Evolutionary conservation across 352 stramenopile species (phyloP).

Genomic region (Globisporangium takayamanum): DNA sequence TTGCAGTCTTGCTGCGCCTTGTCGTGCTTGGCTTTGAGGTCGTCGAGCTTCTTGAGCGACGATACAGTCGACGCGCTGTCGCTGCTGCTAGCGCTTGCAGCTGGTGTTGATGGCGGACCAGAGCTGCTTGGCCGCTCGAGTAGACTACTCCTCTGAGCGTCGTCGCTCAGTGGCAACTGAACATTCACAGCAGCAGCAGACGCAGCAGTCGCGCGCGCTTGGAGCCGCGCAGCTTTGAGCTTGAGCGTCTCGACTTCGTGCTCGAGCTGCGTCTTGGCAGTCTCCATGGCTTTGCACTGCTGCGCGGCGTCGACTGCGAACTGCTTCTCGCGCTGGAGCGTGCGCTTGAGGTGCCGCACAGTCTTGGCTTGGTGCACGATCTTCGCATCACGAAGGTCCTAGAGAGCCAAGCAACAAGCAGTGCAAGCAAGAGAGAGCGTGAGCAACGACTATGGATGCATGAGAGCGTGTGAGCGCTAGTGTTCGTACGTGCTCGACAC

Average conservation of each 20-base stretch:
- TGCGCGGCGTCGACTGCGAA: slow-evolving; percentile 31
- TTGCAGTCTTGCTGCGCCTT: slow-evolving; percentile 58
- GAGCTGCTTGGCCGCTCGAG: slow-evolving; percentile 1
- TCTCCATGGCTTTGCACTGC: slow-evolving; percentile 30
- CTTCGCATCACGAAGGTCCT: slow-evolving; percentile 73
- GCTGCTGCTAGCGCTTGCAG: not conserved
- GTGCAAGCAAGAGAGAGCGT: not conserved
- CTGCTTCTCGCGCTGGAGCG: slow-evolving; percentile 55
- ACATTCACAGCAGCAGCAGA: not conserved
- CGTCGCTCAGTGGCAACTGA: not conserved
- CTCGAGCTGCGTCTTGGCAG: slow-evolving; percentile 30
- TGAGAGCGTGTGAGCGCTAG: not conserved
- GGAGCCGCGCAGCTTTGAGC: slow-evolving; percentile 50
- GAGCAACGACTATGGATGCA: not conserved
- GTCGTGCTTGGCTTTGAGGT: slow-evolving; percentile 51
- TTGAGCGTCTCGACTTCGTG: slow-evolving; percentile 55
- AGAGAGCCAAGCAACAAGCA: not conserved
- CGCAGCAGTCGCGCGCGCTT: slow-evolving; percentile 28
- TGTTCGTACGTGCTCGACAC: slow-evolving; percentile 39
- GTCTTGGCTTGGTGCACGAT: slow-evolving; percentile 74
- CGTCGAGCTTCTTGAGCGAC: slow-evolving; percentile 35
- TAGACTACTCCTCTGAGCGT: not conserved
- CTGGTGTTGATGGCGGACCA: slow-evolving; percentile 2
- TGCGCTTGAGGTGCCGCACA: slow-evolving; percentile 51
- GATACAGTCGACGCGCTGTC: not conserved